These are phyloP conservation scores for Ophiocordyceps unilateralis DNA, from an alignment of 2,329 filamentous ascomycete genomes.

Conservation along the genomic window DNA sequence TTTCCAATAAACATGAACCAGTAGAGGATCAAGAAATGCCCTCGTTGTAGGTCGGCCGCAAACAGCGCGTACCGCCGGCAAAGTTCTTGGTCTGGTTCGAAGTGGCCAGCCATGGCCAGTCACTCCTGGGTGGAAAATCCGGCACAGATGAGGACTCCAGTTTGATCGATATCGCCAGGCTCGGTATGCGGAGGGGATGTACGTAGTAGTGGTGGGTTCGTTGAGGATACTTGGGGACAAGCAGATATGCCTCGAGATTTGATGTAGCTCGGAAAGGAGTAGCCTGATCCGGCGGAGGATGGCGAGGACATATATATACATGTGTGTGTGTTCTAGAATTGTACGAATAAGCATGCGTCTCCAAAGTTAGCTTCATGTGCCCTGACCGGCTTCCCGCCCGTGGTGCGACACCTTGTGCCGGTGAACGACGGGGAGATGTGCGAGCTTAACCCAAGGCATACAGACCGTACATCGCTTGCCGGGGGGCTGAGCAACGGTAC, in stretches of 20 bases:
- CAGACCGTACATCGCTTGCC: neutral
- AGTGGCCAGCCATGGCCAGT: constrained; percentile 2
- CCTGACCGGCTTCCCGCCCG: neutral
- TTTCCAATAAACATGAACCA: constrained; percentile 28
- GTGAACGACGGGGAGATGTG: neutral
- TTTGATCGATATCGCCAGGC: neutral
- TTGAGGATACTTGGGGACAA: neutral
- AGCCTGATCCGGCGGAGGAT: too few species aligned
- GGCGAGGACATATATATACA: neutral
- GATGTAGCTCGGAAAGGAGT: too few species aligned
- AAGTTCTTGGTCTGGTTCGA: constrained; percentile 11
- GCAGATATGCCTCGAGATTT: neutral
- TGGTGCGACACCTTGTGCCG: neutral
- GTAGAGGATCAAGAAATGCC: constrained; percentile 28
- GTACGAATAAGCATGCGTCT: neutral
- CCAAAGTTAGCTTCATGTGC: neutral
- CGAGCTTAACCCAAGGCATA: neutral
- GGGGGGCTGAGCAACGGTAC: neutral
- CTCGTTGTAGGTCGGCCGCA: constrained; percentile 21
- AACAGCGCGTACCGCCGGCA: constrained; percentile 25
- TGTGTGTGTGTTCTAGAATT: neutral
- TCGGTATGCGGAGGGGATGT: neutral
- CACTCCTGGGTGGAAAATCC: neutral
- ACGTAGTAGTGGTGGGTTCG: neutral
- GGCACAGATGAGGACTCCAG: neutral